A percentile compares a stretch with the other conserved stretches of the same genome.
Conservation (phyloP, 495 filamentous ascomycete species). For the Trichodelitschia bisporula region DNA sequence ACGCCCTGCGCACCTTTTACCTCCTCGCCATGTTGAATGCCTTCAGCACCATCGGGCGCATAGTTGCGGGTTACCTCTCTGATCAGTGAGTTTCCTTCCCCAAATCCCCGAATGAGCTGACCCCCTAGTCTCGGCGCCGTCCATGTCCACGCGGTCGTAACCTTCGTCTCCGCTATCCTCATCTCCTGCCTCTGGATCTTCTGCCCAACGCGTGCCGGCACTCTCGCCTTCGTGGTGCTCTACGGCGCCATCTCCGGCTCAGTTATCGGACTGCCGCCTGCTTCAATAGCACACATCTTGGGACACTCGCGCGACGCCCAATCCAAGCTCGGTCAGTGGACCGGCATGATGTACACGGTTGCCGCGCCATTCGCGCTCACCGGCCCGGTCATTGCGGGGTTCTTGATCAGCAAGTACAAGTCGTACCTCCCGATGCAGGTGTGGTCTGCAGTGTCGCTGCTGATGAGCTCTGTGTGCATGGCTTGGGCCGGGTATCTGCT, state of each 20-base stretch:
- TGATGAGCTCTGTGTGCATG: constrained; percentile 12
- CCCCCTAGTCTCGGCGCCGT: constrained; percentile 12
- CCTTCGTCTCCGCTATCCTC: constrained; percentile 13
- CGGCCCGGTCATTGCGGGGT: constrained; percentile 19
- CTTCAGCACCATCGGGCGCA: constrained; percentile 15
- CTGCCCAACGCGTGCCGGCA: constrained; percentile 6
- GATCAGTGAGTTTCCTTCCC: constrained; percentile 7
- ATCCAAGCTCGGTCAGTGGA: constrained; percentile 18
- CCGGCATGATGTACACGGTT: constrained; percentile 20
- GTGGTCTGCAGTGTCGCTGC: constrained; percentile 14
- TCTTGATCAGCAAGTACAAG: constrained; percentile 9
- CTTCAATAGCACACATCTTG: constrained; percentile 18
- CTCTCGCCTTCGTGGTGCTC: constrained; percentile 18
- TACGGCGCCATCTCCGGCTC: constrained; percentile 18
- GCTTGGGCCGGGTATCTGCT: constrained; percentile 3
- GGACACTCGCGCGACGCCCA: constrained; percentile 4
- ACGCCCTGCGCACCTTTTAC: constrained; percentile 17
- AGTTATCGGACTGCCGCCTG: constrained; percentile 19
- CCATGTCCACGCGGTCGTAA: constrained; percentile 15
- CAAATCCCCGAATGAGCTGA: not conserved
- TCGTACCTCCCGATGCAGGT: constrained; percentile 12
- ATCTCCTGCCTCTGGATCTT: constrained; percentile 16
- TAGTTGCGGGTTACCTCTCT: constrained; percentile 10
- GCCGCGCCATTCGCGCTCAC: constrained; percentile 15
- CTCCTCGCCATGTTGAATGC: constrained; percentile 21